Conservation (phyloP, 805 yeast species). For the Saccharomycopsis sp. region DNA sequence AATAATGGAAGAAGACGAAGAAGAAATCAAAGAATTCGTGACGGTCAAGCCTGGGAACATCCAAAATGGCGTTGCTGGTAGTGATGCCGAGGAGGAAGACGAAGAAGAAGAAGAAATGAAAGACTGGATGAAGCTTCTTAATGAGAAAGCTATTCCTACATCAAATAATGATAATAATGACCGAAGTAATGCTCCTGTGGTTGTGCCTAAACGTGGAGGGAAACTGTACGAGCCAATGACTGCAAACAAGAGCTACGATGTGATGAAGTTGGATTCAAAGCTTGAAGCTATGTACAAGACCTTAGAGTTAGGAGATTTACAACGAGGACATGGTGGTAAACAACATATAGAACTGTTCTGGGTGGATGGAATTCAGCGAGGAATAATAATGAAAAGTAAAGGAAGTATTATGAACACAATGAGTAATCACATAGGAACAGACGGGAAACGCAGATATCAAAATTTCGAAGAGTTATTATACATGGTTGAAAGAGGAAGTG, state of each 20-base stretch:
- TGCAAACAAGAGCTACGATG: constrained; percentile 9
- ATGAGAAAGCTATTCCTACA: background rate
- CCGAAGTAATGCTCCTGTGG: too few species aligned
- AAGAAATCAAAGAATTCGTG: background rate
- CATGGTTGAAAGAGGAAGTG: constrained; percentile 60
- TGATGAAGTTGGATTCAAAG: constrained; percentile 13
- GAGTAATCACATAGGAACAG: constrained; percentile 39
- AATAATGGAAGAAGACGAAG: constrained; percentile 3
- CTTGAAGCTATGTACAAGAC: constrained; percentile 17
- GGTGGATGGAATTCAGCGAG: constrained; percentile 23
- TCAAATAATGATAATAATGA: background rate
- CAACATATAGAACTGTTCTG: constrained; percentile 41
- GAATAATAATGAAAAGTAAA: constrained; percentile 22
- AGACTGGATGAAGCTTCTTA: constrained; percentile 11
- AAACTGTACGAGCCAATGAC: constrained; percentile 20
- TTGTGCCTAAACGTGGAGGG: constrained; percentile 20
- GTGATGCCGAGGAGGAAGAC: constrained; percentile 8
- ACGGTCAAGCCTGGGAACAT: background rate
- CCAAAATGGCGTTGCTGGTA: background rate
- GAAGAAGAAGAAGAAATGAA: constrained; percentile 10
- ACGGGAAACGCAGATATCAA: constrained; percentile 38
- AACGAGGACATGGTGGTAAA: constrained; percentile 27
- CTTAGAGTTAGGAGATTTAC: background rate
- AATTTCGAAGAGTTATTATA: constrained; percentile 58
- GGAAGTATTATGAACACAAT: constrained; percentile 60